A percentile compares a stretch with the other conserved stretches of the same genome.
phyloP scores from a whole-genome alignment of 306 rosid genomes.

The Luffa aegyptiaca region DNA sequence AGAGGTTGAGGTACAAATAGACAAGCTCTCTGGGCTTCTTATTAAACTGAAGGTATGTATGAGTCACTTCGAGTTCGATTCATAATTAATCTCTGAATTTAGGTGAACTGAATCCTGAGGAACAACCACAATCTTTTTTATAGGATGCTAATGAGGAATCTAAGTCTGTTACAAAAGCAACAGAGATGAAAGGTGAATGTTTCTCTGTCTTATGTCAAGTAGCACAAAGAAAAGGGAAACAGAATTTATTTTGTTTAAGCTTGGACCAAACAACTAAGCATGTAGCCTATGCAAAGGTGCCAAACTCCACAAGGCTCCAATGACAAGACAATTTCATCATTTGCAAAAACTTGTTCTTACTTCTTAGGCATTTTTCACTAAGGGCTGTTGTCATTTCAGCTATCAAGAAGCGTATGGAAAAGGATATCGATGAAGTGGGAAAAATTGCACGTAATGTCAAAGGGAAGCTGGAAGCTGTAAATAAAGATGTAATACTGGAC shows the following conservation, averaged over 20 bases:
- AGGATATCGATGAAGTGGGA: slow-evolving; percentile 94
- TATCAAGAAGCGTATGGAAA: slow-evolving; percentile 95
- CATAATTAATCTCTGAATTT: background rate
- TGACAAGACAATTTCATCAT: background rate
- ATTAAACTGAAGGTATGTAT: slow-evolving; percentile 58
- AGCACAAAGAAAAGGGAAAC: background rate
- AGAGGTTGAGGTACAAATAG: slow-evolving; percentile 66
- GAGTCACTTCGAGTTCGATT: background rate
- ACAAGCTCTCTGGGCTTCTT: slow-evolving; percentile 55
- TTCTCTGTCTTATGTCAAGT: background rate
- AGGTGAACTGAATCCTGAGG: background rate
- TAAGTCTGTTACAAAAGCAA: slow-evolving; percentile 81
- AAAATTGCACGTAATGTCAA: slow-evolving; percentile 79
- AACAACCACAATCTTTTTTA: background rate
- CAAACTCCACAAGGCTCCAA: background rate
- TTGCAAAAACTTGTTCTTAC: background rate
- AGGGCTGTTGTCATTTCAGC: slow-evolving; percentile 37
- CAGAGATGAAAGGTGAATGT: slow-evolving; percentile 73
- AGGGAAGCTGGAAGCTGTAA: slow-evolving; percentile 68
- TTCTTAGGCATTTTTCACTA: background rate
- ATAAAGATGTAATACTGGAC: slow-evolving; percentile 55
- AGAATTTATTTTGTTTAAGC: background rate
- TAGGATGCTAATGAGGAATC: slow-evolving; percentile 89
- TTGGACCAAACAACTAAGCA: background rate
- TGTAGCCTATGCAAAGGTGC: background rate